These are phyloP conservation scores for Claviceps sp. DNA, from an alignment of 2,329 filamentous ascomycete species.

Conservation along the genomic window DNA sequence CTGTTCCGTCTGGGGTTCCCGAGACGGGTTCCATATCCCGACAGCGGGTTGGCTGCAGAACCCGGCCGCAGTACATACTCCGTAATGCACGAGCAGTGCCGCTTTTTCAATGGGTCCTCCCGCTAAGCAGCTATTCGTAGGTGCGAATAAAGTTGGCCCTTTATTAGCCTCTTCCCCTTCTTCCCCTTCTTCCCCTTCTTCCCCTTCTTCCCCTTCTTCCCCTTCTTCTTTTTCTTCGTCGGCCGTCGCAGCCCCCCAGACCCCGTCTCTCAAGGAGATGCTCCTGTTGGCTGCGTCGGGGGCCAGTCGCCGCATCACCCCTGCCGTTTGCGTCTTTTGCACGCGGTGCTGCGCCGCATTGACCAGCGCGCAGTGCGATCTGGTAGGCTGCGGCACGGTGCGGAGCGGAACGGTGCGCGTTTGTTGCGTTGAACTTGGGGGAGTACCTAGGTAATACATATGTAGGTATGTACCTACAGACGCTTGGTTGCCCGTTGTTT, in stretches of 20 bases:
- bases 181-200: neutral
- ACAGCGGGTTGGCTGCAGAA: slow-evolving; percentile 22
- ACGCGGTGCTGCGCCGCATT: neutral
- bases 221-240: neutral
- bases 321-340: neutral
- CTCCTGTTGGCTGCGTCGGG: neutral
- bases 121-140: neutral
- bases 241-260: neutral
- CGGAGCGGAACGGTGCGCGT: neutral
- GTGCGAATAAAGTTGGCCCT: neutral
- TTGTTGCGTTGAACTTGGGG: neutral
- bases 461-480: too few species aligned
- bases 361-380: too few species aligned
- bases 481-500: too few species aligned
- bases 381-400: neutral
- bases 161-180: neutral
- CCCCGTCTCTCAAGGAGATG: neutral
- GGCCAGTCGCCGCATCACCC: neutral
- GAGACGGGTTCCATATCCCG: slow-evolving; percentile 21
- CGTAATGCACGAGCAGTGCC: slow-evolving; percentile 16
- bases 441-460: too few species aligned
- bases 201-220: neutral
- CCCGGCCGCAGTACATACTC: slow-evolving; percentile 20
- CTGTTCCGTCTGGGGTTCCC: slow-evolving; percentile 15
- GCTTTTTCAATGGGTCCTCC: slow-evolving; percentile 9